Evolutionary conservation across 176 grass and related monocot genomes (phyloP).

Genomic region (Puccinellia tenuiflora): DNA sequence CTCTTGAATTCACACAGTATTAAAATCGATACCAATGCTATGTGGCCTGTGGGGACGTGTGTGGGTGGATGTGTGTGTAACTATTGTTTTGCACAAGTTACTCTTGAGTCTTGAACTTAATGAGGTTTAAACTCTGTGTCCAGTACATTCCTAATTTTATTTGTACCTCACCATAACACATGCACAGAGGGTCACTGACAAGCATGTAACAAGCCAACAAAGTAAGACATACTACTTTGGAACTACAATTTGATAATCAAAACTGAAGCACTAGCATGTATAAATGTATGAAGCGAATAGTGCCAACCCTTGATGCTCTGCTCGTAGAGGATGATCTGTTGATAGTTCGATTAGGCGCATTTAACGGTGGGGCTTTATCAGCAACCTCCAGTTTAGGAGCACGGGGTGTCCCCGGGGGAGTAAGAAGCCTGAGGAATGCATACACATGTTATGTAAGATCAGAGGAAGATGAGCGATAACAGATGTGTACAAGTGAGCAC

Average conservation of each 20-base stretch:
- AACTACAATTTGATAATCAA: not conserved
- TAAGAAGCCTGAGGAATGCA: conserved; percentile 79
- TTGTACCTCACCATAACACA: not conserved
- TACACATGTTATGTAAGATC: conserved; percentile 19
- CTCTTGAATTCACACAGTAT: not conserved
- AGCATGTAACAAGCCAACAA: not conserved
- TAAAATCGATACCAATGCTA: not conserved
- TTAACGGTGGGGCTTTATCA: conserved; percentile 48
- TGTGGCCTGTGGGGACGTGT: not conserved
- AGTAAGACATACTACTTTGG: not conserved
- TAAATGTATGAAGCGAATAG: not conserved
- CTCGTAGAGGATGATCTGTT: conserved; percentile 64
- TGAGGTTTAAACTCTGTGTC: not conserved
- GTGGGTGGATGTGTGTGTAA: not conserved
- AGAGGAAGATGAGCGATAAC: not conserved
- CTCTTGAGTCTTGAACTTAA: not conserved
- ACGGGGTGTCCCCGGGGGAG: conserved; percentile 78
- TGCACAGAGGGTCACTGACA: not conserved
- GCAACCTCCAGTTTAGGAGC: conserved; percentile 36
- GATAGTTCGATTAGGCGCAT: conserved; percentile 41
- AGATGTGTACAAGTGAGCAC: not conserved
- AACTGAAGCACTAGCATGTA: conserved; percentile 7
- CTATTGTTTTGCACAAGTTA: not conserved
- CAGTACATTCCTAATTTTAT: not conserved
- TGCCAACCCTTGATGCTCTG: conserved; percentile 78